Evolutionary conservation across 2,329 filamentous ascomycete species (phyloP).

Genomic region (Penicillium polonicum): DNA sequence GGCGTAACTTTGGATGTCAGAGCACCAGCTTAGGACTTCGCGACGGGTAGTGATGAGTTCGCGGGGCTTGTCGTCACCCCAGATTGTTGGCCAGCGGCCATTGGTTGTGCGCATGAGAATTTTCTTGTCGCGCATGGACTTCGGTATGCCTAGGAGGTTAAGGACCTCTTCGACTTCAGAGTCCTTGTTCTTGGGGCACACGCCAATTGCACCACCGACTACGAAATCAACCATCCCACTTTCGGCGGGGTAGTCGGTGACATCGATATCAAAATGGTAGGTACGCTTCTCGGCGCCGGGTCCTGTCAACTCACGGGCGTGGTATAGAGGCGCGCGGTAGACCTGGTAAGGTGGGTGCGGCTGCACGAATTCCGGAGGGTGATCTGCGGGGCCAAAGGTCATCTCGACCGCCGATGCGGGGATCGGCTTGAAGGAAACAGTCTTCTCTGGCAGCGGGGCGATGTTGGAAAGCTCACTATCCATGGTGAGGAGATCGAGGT

Average conservation of each 20-base stretch:
- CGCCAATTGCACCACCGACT: slow-evolving; percentile 91
- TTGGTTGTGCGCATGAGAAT: slow-evolving; percentile 73
- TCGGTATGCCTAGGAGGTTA: slow-evolving; percentile 76
- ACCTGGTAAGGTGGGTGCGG: slow-evolving; percentile 93
- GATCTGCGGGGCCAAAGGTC: slow-evolving; percentile 45
- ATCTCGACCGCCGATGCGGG: slow-evolving; percentile 36
- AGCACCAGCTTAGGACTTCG: slow-evolving; percentile 93
- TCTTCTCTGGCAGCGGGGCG: slow-evolving; percentile 71
- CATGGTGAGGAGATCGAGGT: slow-evolving; percentile 69
- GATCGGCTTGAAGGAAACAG: slow-evolving; percentile 60
- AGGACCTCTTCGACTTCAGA: slow-evolving; percentile 78
- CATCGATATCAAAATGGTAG: slow-evolving; percentile 94
- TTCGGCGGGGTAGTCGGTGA: slow-evolving; percentile 89
- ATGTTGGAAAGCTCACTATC: slow-evolving; percentile 69
- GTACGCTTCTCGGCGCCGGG: slow-evolving; percentile 92
- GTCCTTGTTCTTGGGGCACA: slow-evolving; percentile 82
- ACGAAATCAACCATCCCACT: slow-evolving; percentile 83
- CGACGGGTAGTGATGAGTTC: slow-evolving; percentile 86
- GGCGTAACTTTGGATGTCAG: slow-evolving; percentile 87
- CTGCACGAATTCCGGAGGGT: slow-evolving; percentile 86
- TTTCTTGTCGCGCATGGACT: slow-evolving; percentile 78
- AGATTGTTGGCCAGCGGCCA: slow-evolving; percentile 95
- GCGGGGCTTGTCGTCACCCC: slow-evolving; percentile 84
- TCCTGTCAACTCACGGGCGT: slow-evolving; percentile 81
- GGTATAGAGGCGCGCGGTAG: slow-evolving; percentile 82